Evolutionary conservation across 1,284 basidiomycete genomes (phyloP).

Genomic region (Boletus calvinii): DNA sequence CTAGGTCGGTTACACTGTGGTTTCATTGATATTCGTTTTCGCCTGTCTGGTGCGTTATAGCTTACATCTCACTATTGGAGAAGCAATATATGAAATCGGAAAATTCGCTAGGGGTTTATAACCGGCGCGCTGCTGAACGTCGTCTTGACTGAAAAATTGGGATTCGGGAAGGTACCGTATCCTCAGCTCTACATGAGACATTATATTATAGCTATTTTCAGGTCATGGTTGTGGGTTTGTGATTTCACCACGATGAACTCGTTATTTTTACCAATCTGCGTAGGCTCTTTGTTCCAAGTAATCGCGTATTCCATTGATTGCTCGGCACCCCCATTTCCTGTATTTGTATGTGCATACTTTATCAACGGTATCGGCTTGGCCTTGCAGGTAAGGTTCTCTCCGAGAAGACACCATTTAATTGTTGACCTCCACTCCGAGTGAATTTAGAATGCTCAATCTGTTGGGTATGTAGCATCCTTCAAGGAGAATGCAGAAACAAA

Average conservation of each 20-base stretch:
- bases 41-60: conserved; percentile 25
- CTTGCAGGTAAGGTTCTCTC: conserved; percentile 19
- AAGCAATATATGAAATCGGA: not conserved
- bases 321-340: conserved; percentile 60
- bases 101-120: conserved; percentile 25
- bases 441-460: conserved; percentile 29
- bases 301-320: conserved; percentile 53
- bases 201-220: conserved; percentile 1
- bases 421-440: not conserved
- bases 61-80: not conserved
- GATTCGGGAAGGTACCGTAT: conserved; percentile 31
- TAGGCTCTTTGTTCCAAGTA: conserved; percentile 36
- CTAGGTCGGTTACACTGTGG: conserved; percentile 22
- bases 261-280: not conserved
- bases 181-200: not conserved
- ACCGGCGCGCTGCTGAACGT: conserved; percentile 28
- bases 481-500: conserved; percentile 25
- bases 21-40: conserved; percentile 31
- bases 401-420: not conserved
- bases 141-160: conserved; percentile 20
- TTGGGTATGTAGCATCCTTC: conserved; percentile 27
- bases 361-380: conserved; percentile 64
- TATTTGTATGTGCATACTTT: conserved; percentile 53
- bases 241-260: not conserved
- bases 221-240: conserved; percentile 30